Base-by-base conservation (phyloP, 495 filamentous ascomycete genomes). In the Clavariopsis aquatica region DNA sequence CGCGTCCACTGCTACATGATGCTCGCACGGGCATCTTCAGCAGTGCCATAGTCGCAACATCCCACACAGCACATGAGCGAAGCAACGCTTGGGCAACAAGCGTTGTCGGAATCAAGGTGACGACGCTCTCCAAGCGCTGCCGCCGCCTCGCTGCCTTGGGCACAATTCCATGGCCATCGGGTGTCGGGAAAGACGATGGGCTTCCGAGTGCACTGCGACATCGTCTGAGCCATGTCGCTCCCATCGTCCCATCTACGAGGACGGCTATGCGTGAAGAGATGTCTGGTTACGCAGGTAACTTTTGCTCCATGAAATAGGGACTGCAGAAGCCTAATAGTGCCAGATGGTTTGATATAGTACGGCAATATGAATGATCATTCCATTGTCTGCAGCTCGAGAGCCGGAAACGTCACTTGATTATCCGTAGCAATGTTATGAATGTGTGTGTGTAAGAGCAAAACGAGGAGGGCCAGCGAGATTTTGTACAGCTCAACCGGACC, bases 361-460 rank as follows among this genome's bases (percentile, higher is more conserved):
- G 72, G 65, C 72, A 74, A 74, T 74, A 74, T 74, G 72, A 74
- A 71, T 63, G 64, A 60, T 65, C 72, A 71, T 54, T 62, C 68
- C 62, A 73, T 64, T 43, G 36, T 38, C 15, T 13, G 47, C 70
- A 62, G 52, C 64, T 55, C 59, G 60, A 65, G 60, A 67, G 72
- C 38, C 38, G 13, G 38, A 43, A 43, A 43, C 15, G 38, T 43
- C 38, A 43, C 38, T 74, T 73, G 72, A 74, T 73, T 73, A 74
- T 74, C 65, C 72, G 69, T 74, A 69, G 65, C 19, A 17, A 63
- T 38, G 68, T 71, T 66, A 64, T 66, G 70, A 74, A 59, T 74
- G 71, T 74, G 71, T 68, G 62, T 59, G 47, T 4, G 28, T 49
- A 63, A 53, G 49, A 65, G 62, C 69, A 62, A 45, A 64, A 9